These are phyloP conservation scores for Ilex paraguariensis DNA, from an alignment of 305 asterid species.

Conservation along the genomic window DNA sequence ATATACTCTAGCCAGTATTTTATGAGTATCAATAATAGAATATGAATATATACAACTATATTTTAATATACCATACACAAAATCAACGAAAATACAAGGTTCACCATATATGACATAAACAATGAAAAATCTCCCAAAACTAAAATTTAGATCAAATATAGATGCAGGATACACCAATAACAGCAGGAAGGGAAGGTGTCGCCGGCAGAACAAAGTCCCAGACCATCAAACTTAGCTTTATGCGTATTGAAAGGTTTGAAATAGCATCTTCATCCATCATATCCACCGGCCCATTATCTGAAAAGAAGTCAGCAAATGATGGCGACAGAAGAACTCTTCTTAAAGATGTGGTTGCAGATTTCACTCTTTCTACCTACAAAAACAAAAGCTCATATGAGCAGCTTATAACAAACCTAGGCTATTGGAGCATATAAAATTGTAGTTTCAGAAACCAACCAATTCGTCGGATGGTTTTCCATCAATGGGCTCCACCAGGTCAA, in stretches of 20 bases:
- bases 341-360: conserved; percentile 69
- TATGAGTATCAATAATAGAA: too few species aligned
- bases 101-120: too few species aligned
- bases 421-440: conserved; percentile 4
- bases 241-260: conserved; percentile 64
- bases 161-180: conserved; percentile 93
- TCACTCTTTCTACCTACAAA: conserved; percentile 70
- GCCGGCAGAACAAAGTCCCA: conserved; percentile 94
- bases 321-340: conserved; percentile 79
- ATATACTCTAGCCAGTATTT: too few species aligned
- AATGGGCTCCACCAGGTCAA: conserved; percentile 72
- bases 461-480: conserved; percentile 73
- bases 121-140: too few species aligned
- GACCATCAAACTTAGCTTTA: conserved; percentile 79
- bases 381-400: conserved; percentile 20
- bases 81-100: too few species aligned
- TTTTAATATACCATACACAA: too few species aligned
- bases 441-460: conserved; percentile 55
- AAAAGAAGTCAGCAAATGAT: conserved; percentile 62
- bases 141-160: conserved; percentile 1
- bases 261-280: conserved; percentile 96
- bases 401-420: conserved; percentile 9
- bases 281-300: conserved; percentile 68
- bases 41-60: too few species aligned
- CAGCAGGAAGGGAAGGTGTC: conserved; percentile 97